Evolutionary conservation across 2,329 filamentous ascomycete genomes (phyloP).

Genomic region (Calonectria hawksworthii): DNA sequence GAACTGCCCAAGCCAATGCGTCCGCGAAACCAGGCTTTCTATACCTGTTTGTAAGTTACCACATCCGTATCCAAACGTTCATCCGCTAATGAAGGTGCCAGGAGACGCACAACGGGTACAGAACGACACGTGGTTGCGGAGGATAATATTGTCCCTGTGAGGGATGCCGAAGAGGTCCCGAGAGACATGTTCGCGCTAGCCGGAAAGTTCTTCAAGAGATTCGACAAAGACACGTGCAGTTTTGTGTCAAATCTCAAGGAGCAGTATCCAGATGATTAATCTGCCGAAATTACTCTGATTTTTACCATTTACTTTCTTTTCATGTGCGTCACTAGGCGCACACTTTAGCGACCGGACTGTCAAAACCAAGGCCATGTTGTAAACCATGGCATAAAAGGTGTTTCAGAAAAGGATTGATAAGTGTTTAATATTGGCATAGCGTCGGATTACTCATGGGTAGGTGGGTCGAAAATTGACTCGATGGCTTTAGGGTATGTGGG

Average conservation of each 20-base stretch:
- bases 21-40: constrained; percentile 72
- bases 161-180: constrained; percentile 61
- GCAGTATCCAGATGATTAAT: constrained; percentile 87
- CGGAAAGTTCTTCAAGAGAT: constrained; percentile 90
- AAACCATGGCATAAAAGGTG: background rate
- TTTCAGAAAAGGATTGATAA: constrained; percentile 1
- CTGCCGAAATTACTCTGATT: background rate
- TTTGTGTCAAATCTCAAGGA: constrained; percentile 89
- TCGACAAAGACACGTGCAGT: constrained; percentile 73
- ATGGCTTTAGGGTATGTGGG: background rate
- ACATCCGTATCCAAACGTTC: too few relatives aligned
- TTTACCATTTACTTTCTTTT: background rate
- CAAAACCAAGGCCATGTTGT: background rate
- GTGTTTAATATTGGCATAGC: constrained; percentile 11
- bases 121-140: constrained; percentile 65
- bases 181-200: constrained; percentile 76
- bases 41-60: constrained; percentile 81
- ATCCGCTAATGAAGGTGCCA: constrained; percentile 18
- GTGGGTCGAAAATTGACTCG: background rate
- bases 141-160: constrained; percentile 81
- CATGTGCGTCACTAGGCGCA: background rate
- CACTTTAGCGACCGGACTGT: background rate
- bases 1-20: constrained; percentile 45
- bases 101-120: constrained; percentile 50
- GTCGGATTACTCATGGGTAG: background rate